Percentiles rank a stretch among this genome's conserved stretches.
These are phyloP conservation scores for Heterobasidion occidentale DNA, from an alignment of 1,284 basidiomycete species.

Conservation along the genomic window DNA sequence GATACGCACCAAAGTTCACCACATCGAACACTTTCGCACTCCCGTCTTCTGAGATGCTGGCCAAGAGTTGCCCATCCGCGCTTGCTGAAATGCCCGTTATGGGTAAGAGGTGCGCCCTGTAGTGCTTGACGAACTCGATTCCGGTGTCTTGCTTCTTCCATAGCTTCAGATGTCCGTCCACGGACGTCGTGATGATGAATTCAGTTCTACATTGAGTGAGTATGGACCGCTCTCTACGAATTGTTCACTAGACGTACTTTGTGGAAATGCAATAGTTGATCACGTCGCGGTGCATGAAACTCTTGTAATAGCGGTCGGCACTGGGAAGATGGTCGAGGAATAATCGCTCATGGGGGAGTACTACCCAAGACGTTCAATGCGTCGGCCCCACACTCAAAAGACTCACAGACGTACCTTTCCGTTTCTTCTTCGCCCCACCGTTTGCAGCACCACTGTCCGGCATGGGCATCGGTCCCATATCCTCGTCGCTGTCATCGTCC, in stretches of 20 bases:
- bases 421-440: constrained; percentile 51
- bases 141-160: constrained; percentile 97
- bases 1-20: constrained; percentile 77
- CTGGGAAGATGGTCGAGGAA: constrained; percentile 90
- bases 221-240: not conserved
- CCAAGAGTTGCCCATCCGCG: constrained; percentile 88
- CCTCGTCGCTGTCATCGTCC: constrained; percentile 41
- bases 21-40: constrained; percentile 96
- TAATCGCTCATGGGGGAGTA: constrained; percentile 72
- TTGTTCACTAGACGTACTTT: constrained; percentile 40
- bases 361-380: constrained; percentile 32
- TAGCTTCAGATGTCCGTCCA: constrained; percentile 94
- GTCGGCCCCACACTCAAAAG: constrained; percentile 19
- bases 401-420: constrained; percentile 46
- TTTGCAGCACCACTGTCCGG: constrained; percentile 34
- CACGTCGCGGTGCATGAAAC: constrained; percentile 96
- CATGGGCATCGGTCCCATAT: constrained; percentile 73
- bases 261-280: constrained; percentile 86
- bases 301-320: constrained; percentile 92
- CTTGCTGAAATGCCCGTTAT: constrained; percentile 82
- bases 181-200: constrained; percentile 90
- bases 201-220: constrained; percentile 56
- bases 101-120: constrained; percentile 83
- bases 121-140: constrained; percentile 92
- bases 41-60: constrained; percentile 81